A percentile compares a stretch with the other conserved stretches of the same genome.
These are phyloP conservation scores for Orbilia quercus DNA, from an alignment of 2,329 filamentous ascomycete genomes.

Conservation along the genomic window DNA sequence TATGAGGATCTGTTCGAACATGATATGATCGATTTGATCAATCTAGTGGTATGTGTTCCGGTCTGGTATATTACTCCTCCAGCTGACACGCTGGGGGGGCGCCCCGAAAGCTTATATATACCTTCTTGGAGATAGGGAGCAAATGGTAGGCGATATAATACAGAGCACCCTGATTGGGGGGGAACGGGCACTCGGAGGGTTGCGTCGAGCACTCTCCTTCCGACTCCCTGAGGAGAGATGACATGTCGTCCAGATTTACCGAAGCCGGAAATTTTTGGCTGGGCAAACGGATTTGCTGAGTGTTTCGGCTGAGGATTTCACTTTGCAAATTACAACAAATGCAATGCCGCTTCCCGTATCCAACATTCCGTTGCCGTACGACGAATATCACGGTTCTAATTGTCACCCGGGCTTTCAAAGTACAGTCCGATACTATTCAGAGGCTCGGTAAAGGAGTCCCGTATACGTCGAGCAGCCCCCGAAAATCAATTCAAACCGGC, in stretches of 20 bases:
- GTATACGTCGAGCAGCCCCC: slow-evolving; percentile 4
- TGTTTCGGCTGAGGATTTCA: slow-evolving; percentile 18
- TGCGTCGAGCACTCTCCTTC: slow-evolving; percentile 50
- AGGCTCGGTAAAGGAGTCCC: neutral
- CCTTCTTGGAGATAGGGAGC: slow-evolving; percentile 14
- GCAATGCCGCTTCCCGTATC: slow-evolving; percentile 15
- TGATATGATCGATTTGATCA: slow-evolving; percentile 3
- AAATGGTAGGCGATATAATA: slow-evolving; percentile 24
- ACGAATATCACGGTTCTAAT: neutral
- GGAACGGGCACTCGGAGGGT: slow-evolving; percentile 36
- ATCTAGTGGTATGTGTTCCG: neutral
- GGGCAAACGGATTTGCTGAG: slow-evolving; percentile 49
- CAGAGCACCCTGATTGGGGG: slow-evolving; percentile 51
- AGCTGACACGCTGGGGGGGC: neutral
- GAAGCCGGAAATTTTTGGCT: slow-evolving; percentile 55
- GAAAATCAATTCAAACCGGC: no score
- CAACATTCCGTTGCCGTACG: slow-evolving; percentile 18
- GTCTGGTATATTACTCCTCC: neutral
- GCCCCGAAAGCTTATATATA: slow-evolving; percentile 7
- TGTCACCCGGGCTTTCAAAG: neutral
- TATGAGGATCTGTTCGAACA: slow-evolving; percentile 56
- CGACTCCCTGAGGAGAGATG: slow-evolving; percentile 56
- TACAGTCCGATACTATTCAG: neutral
- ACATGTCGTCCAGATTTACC: slow-evolving; percentile 57
- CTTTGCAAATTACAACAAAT: slow-evolving; percentile 28